Conservation (phyloP, 495 filamentous ascomycete species). For the Melanomma pulvis-pyrius region DNA sequence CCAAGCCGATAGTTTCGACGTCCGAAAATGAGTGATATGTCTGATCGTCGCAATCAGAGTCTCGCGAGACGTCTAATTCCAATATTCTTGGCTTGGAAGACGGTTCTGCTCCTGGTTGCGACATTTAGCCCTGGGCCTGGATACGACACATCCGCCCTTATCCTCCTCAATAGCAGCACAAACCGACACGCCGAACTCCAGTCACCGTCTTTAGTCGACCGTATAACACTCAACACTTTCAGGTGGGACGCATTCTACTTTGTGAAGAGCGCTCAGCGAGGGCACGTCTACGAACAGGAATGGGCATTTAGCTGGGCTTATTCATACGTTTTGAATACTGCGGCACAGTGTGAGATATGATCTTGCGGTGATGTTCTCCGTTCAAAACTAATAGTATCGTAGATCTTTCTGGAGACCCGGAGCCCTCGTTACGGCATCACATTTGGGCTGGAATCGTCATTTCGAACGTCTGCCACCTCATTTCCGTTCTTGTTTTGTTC, state of each 20-base stretch:
- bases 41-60: neutral
- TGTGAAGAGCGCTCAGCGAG: slow-evolving; percentile 64
- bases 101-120: slow-evolving; percentile 66
- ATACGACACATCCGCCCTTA: slow-evolving; percentile 85
- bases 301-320: slow-evolving; percentile 88
- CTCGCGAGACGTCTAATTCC: slow-evolving; percentile 5
- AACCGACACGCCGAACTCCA: slow-evolving; percentile 1
- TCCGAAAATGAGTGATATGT: neutral
- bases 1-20: neutral
- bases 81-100: slow-evolving; percentile 64
- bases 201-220: neutral
- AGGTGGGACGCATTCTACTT: slow-evolving; percentile 97
- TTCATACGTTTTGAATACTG: slow-evolving; percentile 53
- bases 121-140: slow-evolving; percentile 67
- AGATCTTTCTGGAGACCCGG: slow-evolving; percentile 3
- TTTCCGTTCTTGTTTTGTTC: slow-evolving; percentile 73
- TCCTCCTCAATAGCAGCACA: slow-evolving; percentile 48
- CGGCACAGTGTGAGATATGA: slow-evolving; percentile 52
- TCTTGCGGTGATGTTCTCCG: slow-evolving; percentile 8
- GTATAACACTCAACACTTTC: slow-evolving; percentile 59
- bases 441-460: slow-evolving; percentile 63
- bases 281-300: slow-evolving; percentile 89
- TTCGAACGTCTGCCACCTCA: slow-evolving; percentile 71
- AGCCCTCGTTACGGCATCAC: slow-evolving; percentile 2
- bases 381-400: slow-evolving; percentile 24